Percentiles rank a stretch among this genome's conserved stretches.
Evolutionary conservation across 1,284 basidiomycete species (phyloP).

Genomic region (Ganoderma sinense): DNA sequence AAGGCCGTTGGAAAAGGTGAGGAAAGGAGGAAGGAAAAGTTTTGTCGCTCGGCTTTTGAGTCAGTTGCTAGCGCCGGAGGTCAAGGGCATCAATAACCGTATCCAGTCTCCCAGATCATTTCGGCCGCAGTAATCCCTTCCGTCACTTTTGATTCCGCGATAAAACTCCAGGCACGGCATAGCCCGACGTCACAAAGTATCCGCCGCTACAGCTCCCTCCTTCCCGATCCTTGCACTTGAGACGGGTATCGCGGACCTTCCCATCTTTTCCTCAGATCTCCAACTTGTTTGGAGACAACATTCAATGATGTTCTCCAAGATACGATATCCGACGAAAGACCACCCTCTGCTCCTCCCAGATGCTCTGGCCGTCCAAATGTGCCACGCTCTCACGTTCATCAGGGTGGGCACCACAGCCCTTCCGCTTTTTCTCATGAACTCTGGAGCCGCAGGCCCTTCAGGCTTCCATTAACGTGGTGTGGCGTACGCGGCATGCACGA

Average conservation of each 20-base stretch:
- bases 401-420: not conserved
- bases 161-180: slow-evolving; percentile 2
- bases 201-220: slow-evolving; percentile 2
- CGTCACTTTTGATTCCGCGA: slow-evolving; percentile 10
- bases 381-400: slow-evolving; percentile 5
- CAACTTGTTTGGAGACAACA: not conserved
- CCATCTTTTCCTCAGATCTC: slow-evolving; percentile 2
- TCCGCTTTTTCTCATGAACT: slow-evolving; percentile 1
- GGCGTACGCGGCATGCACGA: not conserved
- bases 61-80: not conserved
- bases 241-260: not conserved
- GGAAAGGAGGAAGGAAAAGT: slow-evolving; percentile 15
- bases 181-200: slow-evolving; percentile 8
- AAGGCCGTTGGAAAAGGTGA: slow-evolving; percentile 23
- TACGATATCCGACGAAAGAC: not conserved
- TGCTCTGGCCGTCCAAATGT: not conserved
- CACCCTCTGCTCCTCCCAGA: not conserved
- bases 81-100: not conserved
- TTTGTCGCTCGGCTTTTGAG: slow-evolving; percentile 10
- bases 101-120: not conserved
- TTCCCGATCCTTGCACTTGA: not conserved
- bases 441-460: slow-evolving; percentile 2
- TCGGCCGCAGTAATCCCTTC: not conserved
- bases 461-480: not conserved
- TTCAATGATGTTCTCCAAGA: not conserved